Evolutionary conservation across 1,284 basidiomycete genomes (phyloP).

Genomic region (Fomitopsis palustris): DNA sequence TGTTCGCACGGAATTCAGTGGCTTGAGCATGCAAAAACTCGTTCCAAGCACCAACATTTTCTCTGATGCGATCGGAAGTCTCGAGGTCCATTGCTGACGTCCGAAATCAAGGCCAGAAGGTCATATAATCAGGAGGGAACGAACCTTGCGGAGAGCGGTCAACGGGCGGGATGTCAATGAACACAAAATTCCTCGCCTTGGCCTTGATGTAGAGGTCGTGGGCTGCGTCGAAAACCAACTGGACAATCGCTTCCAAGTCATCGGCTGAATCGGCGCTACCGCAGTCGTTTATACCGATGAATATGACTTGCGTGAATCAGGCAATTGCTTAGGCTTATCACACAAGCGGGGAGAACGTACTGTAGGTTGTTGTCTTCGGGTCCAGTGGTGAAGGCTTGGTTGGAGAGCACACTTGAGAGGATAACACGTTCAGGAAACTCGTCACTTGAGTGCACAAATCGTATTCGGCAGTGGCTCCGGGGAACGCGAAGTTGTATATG

Average conservation of each 20-base stretch:
- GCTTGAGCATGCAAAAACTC: constrained; percentile 17
- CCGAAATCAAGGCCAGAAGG: not conserved
- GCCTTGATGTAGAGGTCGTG: constrained; percentile 24
- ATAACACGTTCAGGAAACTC: constrained; percentile 9
- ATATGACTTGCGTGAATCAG: constrained; percentile 11
- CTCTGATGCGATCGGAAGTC: constrained; percentile 12
- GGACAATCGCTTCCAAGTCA: constrained; percentile 17
- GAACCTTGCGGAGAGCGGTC: constrained; percentile 22
- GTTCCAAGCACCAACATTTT: constrained; percentile 30
- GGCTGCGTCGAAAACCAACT: constrained; percentile 15
- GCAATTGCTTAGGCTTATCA: not conserved
- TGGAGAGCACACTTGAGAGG: constrained; percentile 1
- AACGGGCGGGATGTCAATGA: constrained; percentile 24
- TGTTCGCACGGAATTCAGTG: constrained; percentile 19
- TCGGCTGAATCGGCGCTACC: constrained; percentile 9
- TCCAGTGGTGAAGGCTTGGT: not conserved
- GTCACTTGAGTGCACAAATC: constrained; percentile 15
- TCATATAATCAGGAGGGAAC: not conserved
- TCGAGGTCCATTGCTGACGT: not conserved
- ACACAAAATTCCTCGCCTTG: constrained; percentile 22
- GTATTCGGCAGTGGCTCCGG: constrained; percentile 18
- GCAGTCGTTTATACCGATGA: constrained; percentile 24
- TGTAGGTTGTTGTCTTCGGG: constrained; percentile 8
- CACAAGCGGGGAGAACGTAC: constrained; percentile 3
- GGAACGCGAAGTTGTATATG: constrained; percentile 14